These are phyloP conservation scores for Alternaria arborescens DNA, from an alignment of 2,329 filamentous ascomycete species.

Conservation along the genomic window DNA sequence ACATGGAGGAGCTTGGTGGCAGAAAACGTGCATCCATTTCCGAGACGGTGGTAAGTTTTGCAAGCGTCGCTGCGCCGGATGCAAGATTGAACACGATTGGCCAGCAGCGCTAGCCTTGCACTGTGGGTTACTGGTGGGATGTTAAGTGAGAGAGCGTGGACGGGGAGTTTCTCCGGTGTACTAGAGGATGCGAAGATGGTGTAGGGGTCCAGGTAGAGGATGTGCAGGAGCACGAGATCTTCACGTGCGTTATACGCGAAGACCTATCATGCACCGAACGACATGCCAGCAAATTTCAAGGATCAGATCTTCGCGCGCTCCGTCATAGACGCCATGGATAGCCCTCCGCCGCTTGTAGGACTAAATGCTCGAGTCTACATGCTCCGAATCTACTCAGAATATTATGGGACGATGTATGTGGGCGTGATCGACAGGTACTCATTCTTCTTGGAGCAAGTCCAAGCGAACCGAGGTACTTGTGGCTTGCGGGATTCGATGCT, in stretches of 20 bases:
- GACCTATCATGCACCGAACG: neutral
- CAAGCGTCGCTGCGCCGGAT: neutral
- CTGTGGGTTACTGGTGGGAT: neutral
- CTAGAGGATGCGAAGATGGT: neutral
- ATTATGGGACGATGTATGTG: neutral
- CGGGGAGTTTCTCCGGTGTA: neutral
- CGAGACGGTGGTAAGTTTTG: conserved; percentile 6
- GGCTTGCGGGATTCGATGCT: neutral
- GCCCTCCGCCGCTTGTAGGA: neutral
- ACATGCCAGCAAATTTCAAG: neutral
- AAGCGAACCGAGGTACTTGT: neutral
- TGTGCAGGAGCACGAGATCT: neutral
- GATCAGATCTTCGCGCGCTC: neutral
- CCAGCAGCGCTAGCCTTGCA: neutral
- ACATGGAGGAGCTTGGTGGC: conserved; percentile 11
- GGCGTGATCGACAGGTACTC: conserved; percentile 13
- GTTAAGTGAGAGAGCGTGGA: neutral
- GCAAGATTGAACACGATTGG: neutral
- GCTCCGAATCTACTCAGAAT: neutral
- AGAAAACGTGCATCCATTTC: conserved; percentile 5
- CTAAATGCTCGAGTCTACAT: neutral
- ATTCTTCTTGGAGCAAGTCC: neutral
- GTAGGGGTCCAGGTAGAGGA: neutral
- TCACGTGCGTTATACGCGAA: neutral
- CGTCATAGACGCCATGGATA: neutral